A percentile compares a stretch with the other conserved stretches of the same genome.
These are phyloP conservation scores for Rosa rugosa DNA, from an alignment of 306 rosid species.

Conservation along the genomic window DNA sequence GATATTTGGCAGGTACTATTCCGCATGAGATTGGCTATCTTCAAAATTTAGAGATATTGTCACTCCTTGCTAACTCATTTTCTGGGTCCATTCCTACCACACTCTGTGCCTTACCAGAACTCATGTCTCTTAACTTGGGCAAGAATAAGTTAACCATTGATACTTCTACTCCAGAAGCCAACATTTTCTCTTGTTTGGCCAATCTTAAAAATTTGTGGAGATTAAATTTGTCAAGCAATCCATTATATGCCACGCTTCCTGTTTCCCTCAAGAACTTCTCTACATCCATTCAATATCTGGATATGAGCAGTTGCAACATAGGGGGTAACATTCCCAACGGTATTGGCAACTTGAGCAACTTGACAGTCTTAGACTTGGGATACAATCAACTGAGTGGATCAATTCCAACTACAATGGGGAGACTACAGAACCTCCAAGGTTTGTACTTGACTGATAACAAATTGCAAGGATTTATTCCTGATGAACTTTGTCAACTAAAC, in stretches of 20 bases:
- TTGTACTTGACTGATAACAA: background rate
- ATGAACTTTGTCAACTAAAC: too few species aligned
- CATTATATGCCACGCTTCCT: background rate
- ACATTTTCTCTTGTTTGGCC: background rate
- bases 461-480: too few species aligned
- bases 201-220: background rate
- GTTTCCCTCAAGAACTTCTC: too few species aligned
- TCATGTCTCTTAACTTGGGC: background rate
- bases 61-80: too few species aligned
- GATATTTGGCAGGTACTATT: too few species aligned
- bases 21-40: too few species aligned
- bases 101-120: too few species aligned
- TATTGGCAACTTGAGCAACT: background rate
- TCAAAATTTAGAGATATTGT: too few species aligned
- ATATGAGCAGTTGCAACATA: background rate
- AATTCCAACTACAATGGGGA: conserved; percentile 1
- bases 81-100: too few species aligned
- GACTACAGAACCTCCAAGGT: background rate
- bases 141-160: conserved; percentile 10
- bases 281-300: background rate
- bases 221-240: background rate
- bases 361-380: background rate
- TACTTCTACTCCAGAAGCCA: conserved; percentile 1
- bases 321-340: conserved; percentile 4
- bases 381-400: background rate